phyloP scores from a whole-genome alignment of 2,329 filamentous ascomycete species.

The Ceratocystis huliohia region DNA sequence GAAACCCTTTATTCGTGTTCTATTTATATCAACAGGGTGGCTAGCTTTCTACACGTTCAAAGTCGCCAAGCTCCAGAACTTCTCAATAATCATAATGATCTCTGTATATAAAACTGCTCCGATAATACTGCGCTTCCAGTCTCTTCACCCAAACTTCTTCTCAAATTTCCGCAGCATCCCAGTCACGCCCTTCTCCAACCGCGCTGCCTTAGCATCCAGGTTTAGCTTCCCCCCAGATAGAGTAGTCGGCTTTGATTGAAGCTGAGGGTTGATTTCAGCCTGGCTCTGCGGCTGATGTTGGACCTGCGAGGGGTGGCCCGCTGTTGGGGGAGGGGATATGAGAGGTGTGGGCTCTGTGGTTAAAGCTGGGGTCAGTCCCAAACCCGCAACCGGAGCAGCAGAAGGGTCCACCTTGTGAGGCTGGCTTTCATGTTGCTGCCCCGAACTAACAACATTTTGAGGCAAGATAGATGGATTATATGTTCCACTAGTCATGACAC shows the following conservation, averaged over 20 bases:
- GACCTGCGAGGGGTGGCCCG: constrained; percentile 35
- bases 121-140: neutral
- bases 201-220: constrained; percentile 52
- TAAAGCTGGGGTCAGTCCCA: constrained; percentile 22
- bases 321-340: constrained; percentile 23
- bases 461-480: constrained; percentile 8
- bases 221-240: constrained; percentile 31
- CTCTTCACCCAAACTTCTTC: constrained; percentile 50
- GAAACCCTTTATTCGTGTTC: neutral
- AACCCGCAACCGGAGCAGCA: constrained; percentile 21
- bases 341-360: constrained; percentile 10
- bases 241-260: neutral
- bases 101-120: neutral
- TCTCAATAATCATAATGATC: neutral
- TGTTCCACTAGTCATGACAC: constrained; percentile 24
- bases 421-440: constrained; percentile 9
- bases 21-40: neutral
- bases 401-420: neutral
- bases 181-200: constrained; percentile 56
- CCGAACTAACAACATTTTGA: constrained; percentile 13
- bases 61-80: too few relatives aligned
- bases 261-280: neutral
- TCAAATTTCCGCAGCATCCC: constrained; percentile 67
- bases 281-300: constrained; percentile 5
- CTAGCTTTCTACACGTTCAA: too few relatives aligned